phyloP scores from a whole-genome alignment of 2,329 filamentous ascomycete species.

The Ophiostoma sp. region DNA sequence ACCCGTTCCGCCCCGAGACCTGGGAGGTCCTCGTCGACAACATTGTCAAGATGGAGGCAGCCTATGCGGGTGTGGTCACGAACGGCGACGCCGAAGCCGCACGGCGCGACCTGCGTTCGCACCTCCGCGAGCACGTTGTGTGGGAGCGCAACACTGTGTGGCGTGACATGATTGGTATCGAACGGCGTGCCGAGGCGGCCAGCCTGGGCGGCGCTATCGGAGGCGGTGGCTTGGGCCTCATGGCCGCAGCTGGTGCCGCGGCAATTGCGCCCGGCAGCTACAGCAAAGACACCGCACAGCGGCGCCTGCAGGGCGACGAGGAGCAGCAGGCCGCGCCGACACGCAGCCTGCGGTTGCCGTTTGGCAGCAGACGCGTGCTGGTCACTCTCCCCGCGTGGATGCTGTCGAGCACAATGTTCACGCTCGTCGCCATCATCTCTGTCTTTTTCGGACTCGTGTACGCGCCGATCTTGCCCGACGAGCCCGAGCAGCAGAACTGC shows the following conservation, averaged over 20 bases:
- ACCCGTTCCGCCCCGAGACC: constrained; percentile 72
- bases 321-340: constrained; percentile 39
- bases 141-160: constrained; percentile 99
- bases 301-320: constrained; percentile 79
- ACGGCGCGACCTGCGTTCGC: constrained; percentile 78
- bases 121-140: constrained; percentile 91
- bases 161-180: constrained; percentile 98
- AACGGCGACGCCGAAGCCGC: constrained; percentile 71
- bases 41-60: constrained; percentile 67
- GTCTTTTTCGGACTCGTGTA: constrained; percentile 70
- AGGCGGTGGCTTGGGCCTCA: constrained; percentile 29
- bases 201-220: constrained; percentile 85
- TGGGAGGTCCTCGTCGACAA: constrained; percentile 64
- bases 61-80: constrained; percentile 77
- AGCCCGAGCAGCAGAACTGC: constrained; percentile 90
- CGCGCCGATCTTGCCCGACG: constrained; percentile 70
- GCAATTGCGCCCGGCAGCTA: neutral
- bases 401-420: constrained; percentile 73
- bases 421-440: constrained; percentile 62
- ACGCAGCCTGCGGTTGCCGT: constrained; percentile 59
- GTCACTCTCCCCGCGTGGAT: constrained; percentile 74
- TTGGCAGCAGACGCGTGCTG: constrained; percentile 38
- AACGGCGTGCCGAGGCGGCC: constrained; percentile 88
- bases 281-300: constrained; percentile 52
- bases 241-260: constrained; percentile 21